Evolutionary conservation across 2,329 filamentous ascomycete species (phyloP), one percentile per base, ranked within the genome.

Genomic region (Monosporascus ibericus): DNA sequence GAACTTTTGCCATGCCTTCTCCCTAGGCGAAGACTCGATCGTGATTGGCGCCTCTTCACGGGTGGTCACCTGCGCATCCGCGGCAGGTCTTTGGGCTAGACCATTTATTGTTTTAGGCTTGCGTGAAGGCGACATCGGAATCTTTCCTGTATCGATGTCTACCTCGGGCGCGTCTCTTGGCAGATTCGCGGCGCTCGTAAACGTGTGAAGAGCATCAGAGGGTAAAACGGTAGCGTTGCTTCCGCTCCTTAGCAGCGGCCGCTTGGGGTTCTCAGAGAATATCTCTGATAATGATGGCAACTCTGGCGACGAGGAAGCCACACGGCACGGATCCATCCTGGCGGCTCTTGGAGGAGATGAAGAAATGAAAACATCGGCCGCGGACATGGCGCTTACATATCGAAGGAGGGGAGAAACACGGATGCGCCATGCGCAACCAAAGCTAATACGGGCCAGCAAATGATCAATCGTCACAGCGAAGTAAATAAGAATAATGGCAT

Each of bases 241-340:
- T 6, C 70, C 73, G 40, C 64, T 72, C 40, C 63, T 63, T 9
- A 73, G 54, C 1, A 68, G 42, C 3, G 70, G 60, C 11, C 60
- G 68, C 25, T 60, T 70, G 11, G 60, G 57, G 37, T 55, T 63
- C 50, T 72, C 75, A 3, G 70, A 67, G 1, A 78, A 57, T 9
- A 84, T 63, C 3, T 82, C 73, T 38, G 71, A 70, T 0, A 83
- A 65, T 0, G 79, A 73, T 3, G 81, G 81, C 0, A 84, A 65
- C n/a, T 72, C 72, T n/a, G 80, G 79, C 5, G 80, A 82, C 0
- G 79, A 81, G 0, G 79, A 79, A 8, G 66, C 63, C 34, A 70
- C 52, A 30, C 66, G 52, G 30, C 67, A 58, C 18, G 67, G 59
- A 9, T 66, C 59, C 38, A 59, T 48, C 4, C 50, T 51, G 40